Evolutionary conservation across 306 rosid species (phyloP).

Genomic region (Betula pendula): DNA sequence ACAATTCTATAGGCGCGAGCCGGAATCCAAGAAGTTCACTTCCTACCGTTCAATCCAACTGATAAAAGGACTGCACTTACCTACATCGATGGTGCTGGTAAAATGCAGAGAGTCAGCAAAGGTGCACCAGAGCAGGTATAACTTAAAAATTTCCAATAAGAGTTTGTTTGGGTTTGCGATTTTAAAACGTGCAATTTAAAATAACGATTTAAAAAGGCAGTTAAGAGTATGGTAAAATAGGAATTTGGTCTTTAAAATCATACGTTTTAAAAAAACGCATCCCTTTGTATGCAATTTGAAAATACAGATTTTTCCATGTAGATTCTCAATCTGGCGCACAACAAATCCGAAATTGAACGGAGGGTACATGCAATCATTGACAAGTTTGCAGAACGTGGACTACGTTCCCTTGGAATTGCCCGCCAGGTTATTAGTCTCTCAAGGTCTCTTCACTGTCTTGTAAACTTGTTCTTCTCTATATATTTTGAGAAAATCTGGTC

Average conservation of each 20-base stretch:
- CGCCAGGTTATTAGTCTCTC: conserved; percentile 41
- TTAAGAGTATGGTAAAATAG: no score
- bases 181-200: no score
- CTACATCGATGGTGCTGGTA: conserved; percentile 54
- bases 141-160: conserved; percentile 1
- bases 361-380: conserved; percentile 61
- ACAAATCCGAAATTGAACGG: conserved; percentile 52
- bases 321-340: conserved; percentile 67
- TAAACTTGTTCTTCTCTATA: neutral
- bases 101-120: conserved; percentile 72
- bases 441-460: neutral
- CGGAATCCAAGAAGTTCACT: conserved; percentile 71
- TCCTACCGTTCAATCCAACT: conserved; percentile 79
- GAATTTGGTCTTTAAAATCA: no score
- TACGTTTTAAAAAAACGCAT: no score
- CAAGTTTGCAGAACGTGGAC: conserved; percentile 77
- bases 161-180: no score
- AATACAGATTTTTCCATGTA: conserved; percentile 5
- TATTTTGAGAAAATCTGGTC: conserved; percentile 3
- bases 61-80: conserved; percentile 82
- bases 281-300: no score
- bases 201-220: no score
- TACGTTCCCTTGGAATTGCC: conserved; percentile 67
- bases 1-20: conserved; percentile 44
- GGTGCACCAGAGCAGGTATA: conserved; percentile 84